A percentile compares a stretch with the other conserved stretches of the same genome.
These are phyloP conservation scores for Alternaria dauci DNA, from an alignment of 2,329 filamentous ascomycete genomes.

Conservation along the genomic window DNA sequence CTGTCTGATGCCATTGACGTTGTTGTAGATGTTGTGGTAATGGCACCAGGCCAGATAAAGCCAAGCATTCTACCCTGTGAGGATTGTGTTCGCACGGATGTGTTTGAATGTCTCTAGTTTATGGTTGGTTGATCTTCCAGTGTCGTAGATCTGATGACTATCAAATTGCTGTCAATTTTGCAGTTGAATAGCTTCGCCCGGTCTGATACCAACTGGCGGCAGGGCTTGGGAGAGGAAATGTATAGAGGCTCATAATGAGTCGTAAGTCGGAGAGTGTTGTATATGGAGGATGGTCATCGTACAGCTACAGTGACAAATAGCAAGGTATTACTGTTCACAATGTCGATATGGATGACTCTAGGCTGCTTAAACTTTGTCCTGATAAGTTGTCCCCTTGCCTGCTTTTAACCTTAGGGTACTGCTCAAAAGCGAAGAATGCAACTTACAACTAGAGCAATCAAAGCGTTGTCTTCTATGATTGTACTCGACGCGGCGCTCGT, in stretches of 20 bases:
- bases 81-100: background rate
- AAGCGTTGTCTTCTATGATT: no score
- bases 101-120: background rate
- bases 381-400: background rate
- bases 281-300: background rate
- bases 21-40: no score
- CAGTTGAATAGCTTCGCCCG: background rate
- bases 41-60: background rate
- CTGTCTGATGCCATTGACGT: background rate
- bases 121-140: background rate
- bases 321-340: background rate
- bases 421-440: background rate
- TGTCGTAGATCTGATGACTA: background rate
- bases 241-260: background rate
- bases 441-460: background rate
- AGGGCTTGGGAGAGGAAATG: background rate
- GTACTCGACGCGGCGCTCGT: no score
- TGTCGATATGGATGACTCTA: background rate
- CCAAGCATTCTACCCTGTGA: background rate
- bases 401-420: background rate
- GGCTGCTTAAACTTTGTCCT: background rate
- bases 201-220: background rate
- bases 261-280: background rate
- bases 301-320: background rate
- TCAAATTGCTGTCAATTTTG: background rate